phyloP scores from a whole-genome alignment of 2,329 filamentous ascomycete species.

The Paecilomyces sp. region DNA sequence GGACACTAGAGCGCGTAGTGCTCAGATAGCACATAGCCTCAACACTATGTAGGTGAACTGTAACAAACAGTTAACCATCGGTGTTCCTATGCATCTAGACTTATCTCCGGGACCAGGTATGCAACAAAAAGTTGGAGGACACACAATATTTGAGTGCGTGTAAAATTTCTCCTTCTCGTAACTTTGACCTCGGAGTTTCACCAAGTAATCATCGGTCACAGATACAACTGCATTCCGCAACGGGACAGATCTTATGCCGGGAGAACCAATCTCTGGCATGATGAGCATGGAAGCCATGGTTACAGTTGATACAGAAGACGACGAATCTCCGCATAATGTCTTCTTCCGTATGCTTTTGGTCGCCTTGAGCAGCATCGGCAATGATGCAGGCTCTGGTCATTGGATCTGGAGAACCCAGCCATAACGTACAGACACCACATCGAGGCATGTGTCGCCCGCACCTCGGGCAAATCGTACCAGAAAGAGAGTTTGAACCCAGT shows the following conservation, averaged over 20 bases:
- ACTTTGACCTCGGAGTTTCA: not conserved
- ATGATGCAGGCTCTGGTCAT: conserved; percentile 32
- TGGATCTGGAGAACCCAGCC: conserved; percentile 54
- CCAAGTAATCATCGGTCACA: conserved; percentile 24
- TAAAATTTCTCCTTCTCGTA: not conserved
- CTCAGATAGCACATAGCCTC: not conserved
- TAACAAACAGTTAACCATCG: not conserved
- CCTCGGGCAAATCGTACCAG: conserved; percentile 52
- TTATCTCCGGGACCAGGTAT: not conserved
- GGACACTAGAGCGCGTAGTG: not conserved
- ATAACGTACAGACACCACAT: conserved; percentile 56
- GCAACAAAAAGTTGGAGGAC: not conserved
- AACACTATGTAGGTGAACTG: not conserved
- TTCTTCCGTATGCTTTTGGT: conserved; percentile 19
- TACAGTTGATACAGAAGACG: conserved; percentile 56
- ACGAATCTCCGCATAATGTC: conserved; percentile 50
- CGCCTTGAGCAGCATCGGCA: conserved; percentile 22
- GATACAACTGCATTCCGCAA: conserved; percentile 34
- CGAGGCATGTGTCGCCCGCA: conserved; percentile 58
- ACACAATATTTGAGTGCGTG: not conserved
- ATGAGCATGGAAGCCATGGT: conserved; percentile 57
- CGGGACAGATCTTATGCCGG: conserved; percentile 31
- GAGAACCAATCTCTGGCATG: conserved; percentile 57
- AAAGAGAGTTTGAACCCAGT: conserved; percentile 26
- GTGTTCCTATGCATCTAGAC: not conserved